phyloP scores from a whole-genome alignment of 78 protist genomes.

The Dictyostelium firmibasis region DNA sequence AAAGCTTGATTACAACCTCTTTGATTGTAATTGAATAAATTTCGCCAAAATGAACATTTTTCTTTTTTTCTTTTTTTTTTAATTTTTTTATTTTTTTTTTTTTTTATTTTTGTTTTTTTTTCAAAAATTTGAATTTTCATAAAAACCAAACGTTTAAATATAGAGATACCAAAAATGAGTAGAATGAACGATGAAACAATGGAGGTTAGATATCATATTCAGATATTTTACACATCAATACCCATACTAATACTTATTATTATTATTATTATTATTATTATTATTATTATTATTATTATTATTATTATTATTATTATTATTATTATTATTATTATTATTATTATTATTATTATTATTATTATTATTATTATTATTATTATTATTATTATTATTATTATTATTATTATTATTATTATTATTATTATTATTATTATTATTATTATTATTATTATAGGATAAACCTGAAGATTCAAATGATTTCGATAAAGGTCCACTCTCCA shows the following conservation, averaged over 20 bases:
- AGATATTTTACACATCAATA: not conserved
- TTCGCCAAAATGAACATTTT: not conserved
- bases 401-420: not conserved
- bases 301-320: not conserved
- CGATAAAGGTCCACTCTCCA: slow-evolving; percentile 97
- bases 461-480: slow-evolving; percentile 73
- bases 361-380: not conserved
- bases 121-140: not conserved
- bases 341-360: not conserved
- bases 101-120: not conserved
- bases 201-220: not conserved
- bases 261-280: not conserved
- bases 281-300: not conserved
- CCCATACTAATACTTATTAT: not conserved
- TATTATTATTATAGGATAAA: not conserved
- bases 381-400: not conserved
- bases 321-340: not conserved
- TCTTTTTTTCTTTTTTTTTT: not conserved
- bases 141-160: not conserved
- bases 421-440: not conserved
- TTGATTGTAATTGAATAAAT: not conserved
- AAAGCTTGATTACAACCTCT: not conserved
- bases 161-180: not conserved
- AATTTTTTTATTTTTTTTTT: not conserved
- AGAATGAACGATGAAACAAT: not conserved